Evolutionary conservation across 2,329 filamentous ascomycete genomes (phyloP).

Genomic region (Aspergillus flavus): DNA sequence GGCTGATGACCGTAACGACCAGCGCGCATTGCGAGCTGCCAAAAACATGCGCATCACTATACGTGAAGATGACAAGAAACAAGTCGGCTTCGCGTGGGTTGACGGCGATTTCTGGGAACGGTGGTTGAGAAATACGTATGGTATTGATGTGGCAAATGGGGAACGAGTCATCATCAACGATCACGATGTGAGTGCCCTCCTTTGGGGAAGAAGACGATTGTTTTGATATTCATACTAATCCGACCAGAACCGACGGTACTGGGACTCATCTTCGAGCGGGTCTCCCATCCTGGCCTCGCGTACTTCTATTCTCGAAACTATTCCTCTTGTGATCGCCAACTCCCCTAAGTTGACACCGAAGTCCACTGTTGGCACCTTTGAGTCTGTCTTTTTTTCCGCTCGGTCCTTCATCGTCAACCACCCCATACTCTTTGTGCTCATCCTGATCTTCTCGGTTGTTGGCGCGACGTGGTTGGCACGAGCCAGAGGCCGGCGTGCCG

Average conservation of each 20-base stretch:
- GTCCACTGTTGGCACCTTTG: conserved; percentile 51
- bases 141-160: conserved; percentile 80
- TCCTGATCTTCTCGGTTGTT: conserved; percentile 41
- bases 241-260: conserved; percentile 81
- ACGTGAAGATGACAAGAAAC: conserved; percentile 81
- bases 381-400: conserved; percentile 50
- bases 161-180: conserved; percentile 96
- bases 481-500: conserved; percentile 32
- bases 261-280: conserved; percentile 87
- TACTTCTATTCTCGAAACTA: conserved; percentile 86
- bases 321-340: conserved; percentile 53
- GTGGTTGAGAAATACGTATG: conserved; percentile 94
- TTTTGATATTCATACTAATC: conserved; percentile 29
- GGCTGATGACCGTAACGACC: conserved; percentile 88
- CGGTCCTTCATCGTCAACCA: conserved; percentile 47
- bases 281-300: conserved; percentile 87
- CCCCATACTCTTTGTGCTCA: conserved; percentile 45
- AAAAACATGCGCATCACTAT: conserved; percentile 93
- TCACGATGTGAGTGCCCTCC: conserved; percentile 73
- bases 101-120: conserved; percentile 97
- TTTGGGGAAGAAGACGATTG: neutral
- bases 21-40: conserved; percentile 80
- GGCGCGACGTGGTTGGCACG: conserved; percentile 38
- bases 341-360: conserved; percentile 53
- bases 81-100: conserved; percentile 95